Evolutionary conservation across 192 early-diverging fungal species (phyloP), one percentile per base, ranked within the genome.

Genomic region (Coemansia sp.): DNA sequence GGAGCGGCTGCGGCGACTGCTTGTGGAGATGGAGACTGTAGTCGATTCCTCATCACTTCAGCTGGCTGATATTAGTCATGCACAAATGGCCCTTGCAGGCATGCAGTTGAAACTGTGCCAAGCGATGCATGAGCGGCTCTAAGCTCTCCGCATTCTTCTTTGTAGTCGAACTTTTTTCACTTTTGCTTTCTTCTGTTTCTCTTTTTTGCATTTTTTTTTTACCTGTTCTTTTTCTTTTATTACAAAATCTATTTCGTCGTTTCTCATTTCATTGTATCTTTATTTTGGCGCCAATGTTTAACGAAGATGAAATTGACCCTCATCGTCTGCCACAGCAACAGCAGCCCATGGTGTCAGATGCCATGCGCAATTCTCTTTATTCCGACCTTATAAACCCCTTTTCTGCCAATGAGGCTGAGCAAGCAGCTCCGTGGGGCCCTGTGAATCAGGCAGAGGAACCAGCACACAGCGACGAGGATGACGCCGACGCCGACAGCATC

Each of bases 261-360:
- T 71, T 22, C 1, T 22, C 46, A 46, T 52, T 42, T 73, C 29
- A 11, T 9, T 16, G 18, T 63, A 40, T 22, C 33, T 63, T 41
- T 36, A 18, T 41, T 40, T 41, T 40, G 38, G n/a, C 36, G 34
- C 38, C 36, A 65, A 79, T 79, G 77, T 71, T 67, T 59, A 38
- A 51, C 46, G 65, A 63, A 5, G 80, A 82, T 10, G 79, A 82
- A 63, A 69, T 74, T 65, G 75, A 74, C 66, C 80, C 80, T 54
- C 69, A 77, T 82, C 80, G 80, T 43, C 72, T 36, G 51, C 61
- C 66, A 52, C 44, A 24, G 33, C 24, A 67, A 38, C 63, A 64
- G 47, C 36, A 27, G 65, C 11, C 51, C 31, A 16, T 13, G 9
- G 61, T 24, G 18, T 12, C 61, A 41, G 61, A 36, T 63, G 55